Percentiles rank a stretch among this genome's conserved stretches.
Conservation (phyloP, 2,329 filamentous ascomycete genomes). For the Coniochaeta sp. region DNA sequence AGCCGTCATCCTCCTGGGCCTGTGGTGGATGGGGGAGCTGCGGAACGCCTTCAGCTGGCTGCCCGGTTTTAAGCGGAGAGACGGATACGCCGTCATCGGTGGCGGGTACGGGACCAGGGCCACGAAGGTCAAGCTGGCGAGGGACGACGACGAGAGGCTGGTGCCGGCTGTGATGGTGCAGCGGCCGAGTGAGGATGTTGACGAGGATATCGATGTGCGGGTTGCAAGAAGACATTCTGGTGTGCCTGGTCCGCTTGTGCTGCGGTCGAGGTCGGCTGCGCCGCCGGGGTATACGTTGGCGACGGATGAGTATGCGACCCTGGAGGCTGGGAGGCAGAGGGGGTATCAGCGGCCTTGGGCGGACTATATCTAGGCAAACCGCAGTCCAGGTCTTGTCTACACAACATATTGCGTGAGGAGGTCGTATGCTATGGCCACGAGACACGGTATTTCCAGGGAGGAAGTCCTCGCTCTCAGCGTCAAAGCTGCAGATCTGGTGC, state of each 20-base stretch:
- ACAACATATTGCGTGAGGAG: neutral
- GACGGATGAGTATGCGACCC: neutral
- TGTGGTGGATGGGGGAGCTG: constrained; percentile 37
- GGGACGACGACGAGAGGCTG: neutral
- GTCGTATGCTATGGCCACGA: neutral
- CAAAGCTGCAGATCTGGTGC: too few relatives aligned
- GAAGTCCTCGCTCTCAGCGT: neutral
- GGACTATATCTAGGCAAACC: neutral
- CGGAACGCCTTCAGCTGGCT: constrained; percentile 21
- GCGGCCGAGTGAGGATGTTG: neutral
- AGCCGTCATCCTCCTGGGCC: constrained; percentile 28
- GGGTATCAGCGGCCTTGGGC: neutral
- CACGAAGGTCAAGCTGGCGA: neutral
- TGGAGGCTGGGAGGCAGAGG: neutral
- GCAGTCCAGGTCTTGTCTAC: neutral
- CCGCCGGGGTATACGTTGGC: neutral
- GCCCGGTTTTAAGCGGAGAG: neutral
- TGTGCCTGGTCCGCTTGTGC: neutral
- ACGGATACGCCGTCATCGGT: neutral
- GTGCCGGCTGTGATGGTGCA: neutral
- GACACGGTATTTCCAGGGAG: neutral
- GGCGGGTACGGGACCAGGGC: constrained; percentile 3
- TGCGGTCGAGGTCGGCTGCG: neutral
- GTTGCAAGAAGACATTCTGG: too few relatives aligned
- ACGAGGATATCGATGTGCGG: neutral